Base-by-base conservation (phyloP, 108 stramenopile species). In the Stephanodiscus minutulus region DNA sequence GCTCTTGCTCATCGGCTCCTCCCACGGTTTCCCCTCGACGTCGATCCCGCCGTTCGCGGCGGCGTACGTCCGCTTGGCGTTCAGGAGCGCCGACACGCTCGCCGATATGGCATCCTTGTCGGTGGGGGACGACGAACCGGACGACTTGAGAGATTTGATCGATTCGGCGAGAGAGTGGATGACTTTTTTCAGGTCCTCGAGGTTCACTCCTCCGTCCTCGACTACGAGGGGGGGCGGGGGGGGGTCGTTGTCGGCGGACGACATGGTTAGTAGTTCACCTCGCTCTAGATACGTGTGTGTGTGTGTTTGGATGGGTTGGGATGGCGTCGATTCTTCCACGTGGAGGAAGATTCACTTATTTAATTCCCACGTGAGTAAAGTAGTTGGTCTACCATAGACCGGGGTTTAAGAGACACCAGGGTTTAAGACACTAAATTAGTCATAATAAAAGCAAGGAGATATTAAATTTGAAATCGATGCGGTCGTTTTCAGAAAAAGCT, bases 11-110 rank as follows among this genome's bases (percentile, higher is more conserved):
- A 80, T 66, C 1, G 82, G 82, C 28, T 83, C 80, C 58, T 88
- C 82, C 68, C 62, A 86, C 37, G 85, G 81, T 39, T 85, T 91
- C 28, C 93, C 93, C 77, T 94, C 93, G 0, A 89, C 82, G 18
- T 89, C 93, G 49, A 91, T 88, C 15, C 93, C 93, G 31, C 72
- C 72, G 70, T 91, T 94, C 71, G 79, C 75, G 3, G 79, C 79
- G 41, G 93, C 88, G 70, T 88, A 94, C 27, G 77, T 44, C 10
- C 82, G 61, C 39, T 91, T 91, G 64, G 80, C 76, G 17, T 64
- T 86, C 25, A 88, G 33, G 12, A 93, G 64, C 7, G 77, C 81
- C 2, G 70, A 49, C 15, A 93, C 89, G 1, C 74, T 48, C 1
- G 83, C 70, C 43, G 68, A 67, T 53, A 89, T 83, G 24, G 73